phyloP scores from a whole-genome alignment of 2,329 filamentous ascomycete species.

The Neopestalotiopsis sp. region DNA sequence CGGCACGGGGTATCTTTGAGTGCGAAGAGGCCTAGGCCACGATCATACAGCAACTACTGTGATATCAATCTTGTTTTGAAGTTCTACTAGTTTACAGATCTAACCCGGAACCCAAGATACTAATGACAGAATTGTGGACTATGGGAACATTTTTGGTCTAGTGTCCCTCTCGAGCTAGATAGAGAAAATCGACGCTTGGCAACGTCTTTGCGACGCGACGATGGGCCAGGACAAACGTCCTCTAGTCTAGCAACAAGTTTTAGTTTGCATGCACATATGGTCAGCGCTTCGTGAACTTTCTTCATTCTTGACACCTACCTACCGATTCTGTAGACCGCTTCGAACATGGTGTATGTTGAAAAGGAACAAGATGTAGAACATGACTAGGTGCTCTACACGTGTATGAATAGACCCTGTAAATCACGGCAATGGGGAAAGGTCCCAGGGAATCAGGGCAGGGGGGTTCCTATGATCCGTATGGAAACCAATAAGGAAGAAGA shows the following conservation, averaged over 20 bases:
- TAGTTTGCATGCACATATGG: no score
- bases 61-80: conserved; percentile 3
- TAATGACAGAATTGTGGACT: conserved; percentile 3
- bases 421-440: background rate
- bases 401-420: background rate
- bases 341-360: no score
- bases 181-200: background rate
- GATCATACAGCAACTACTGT: background rate
- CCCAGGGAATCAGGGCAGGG: background rate
- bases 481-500: background rate
- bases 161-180: background rate
- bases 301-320: no score
- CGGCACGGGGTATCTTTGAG: background rate
- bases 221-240: background rate
- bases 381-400: background rate
- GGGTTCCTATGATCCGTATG: background rate
- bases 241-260: background rate
- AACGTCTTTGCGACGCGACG: background rate
- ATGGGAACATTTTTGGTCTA: background rate
- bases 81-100: background rate
- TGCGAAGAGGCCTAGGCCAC: background rate
- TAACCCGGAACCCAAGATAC: background rate
- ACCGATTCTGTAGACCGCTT: no score
- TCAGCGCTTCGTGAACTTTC: no score
- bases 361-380: background rate